Conservation (phyloP, 2,329 filamentous ascomycete species). For the Karstenula rhodostoma region DNA sequence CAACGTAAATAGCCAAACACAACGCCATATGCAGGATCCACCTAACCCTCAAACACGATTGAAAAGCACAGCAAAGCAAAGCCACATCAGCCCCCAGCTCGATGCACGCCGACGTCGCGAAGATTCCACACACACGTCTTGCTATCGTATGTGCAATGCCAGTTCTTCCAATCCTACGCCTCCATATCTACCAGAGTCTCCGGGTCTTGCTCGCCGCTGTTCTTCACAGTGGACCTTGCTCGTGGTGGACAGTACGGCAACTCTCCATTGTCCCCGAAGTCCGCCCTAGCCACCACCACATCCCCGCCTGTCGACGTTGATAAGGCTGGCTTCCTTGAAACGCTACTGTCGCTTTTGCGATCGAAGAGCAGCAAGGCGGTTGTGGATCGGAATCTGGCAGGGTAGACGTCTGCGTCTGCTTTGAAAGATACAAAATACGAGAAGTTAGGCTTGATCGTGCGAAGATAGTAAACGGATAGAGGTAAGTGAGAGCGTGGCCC, state of each 20-base stretch:
- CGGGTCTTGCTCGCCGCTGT: neutral
- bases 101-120: constrained; percentile 10
- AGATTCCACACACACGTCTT: constrained; percentile 4
- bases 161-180: constrained; percentile 5
- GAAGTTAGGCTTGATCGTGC: neutral
- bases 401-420: neutral
- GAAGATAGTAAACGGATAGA: neutral
- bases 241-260: constrained; percentile 14
- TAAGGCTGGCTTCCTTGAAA: neutral
- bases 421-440: neutral
- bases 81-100: neutral
- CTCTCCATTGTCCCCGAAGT: constrained; percentile 7
- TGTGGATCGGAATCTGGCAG: constrained; percentile 8
- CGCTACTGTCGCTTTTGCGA: too few relatives aligned
- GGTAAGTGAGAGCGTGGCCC: too few relatives aligned
- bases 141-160: neutral
- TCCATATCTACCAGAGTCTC: constrained; percentile 9
- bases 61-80: too few relatives aligned
- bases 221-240: constrained; percentile 2
- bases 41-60: too few relatives aligned
- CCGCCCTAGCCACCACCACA: too few relatives aligned
- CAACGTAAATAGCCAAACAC: too few relatives aligned
- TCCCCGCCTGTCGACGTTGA: too few relatives aligned
- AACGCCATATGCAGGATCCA: too few relatives aligned
- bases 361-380: constrained; percentile 11